Conservation (phyloP, 78 protist species). For the Acrasis kona region DNA sequence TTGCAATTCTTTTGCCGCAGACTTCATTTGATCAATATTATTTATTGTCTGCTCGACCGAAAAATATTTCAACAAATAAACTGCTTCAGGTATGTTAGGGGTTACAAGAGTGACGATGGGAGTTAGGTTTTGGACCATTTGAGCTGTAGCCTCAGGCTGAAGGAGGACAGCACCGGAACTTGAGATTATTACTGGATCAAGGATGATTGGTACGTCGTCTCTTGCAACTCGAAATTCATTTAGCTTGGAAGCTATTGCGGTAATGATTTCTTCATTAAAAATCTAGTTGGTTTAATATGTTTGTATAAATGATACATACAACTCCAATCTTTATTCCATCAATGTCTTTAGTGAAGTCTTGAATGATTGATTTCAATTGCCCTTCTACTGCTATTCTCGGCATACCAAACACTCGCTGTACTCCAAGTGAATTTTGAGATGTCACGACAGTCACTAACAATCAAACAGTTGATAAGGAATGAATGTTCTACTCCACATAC, state of each 20-base stretch:
- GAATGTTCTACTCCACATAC: too few species aligned
- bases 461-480: too few species aligned
- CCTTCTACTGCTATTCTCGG: not conserved
- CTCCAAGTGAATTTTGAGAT: not conserved
- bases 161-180: not conserved
- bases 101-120: not conserved
- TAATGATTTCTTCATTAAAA: not conserved
- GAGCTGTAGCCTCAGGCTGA: not conserved
- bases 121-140: not conserved
- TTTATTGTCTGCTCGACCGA: not conserved
- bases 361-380: not conserved
- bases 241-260: too few species aligned
- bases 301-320: not conserved
- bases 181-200: not conserved
- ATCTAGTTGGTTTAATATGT: not conserved
- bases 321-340: not conserved
- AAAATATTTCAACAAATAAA: not conserved
- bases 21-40: not conserved
- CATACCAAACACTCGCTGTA: not conserved
- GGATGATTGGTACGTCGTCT: not conserved
- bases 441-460: not conserved
- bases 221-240: too few species aligned
- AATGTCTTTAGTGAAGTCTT: not conserved
- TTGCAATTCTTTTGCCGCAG: not conserved
- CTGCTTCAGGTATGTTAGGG: not conserved